A percentile compares a stretch with the other conserved stretches of the same genome.
phyloP scores from a whole-genome alignment of 345 rosid genomes.

The Noccaea caerulescens region DNA sequence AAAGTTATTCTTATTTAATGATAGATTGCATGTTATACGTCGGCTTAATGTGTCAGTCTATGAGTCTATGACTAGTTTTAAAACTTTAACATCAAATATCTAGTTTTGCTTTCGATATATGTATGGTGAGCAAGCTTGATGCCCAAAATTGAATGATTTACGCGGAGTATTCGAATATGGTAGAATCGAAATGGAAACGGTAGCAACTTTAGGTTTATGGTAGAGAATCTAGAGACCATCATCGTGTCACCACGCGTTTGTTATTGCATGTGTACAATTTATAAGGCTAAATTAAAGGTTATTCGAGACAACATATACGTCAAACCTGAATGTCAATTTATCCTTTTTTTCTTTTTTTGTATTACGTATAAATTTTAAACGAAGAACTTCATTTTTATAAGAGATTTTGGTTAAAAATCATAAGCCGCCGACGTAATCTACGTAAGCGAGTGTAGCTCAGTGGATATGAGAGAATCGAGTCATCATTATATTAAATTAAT shows the following conservation, averaged over 20 bases:
- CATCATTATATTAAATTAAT: accelerated
- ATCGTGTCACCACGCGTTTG: neutral
- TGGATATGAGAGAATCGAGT: neutral
- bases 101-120: no score
- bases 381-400: neutral
- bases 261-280: neutral
- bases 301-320: conserved; percentile 10
- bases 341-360: neutral
- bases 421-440: neutral
- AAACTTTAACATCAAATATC: no score
- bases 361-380: neutral
- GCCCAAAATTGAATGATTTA: neutral
- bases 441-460: no score
- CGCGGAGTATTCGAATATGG: neutral
- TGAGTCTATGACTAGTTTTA: neutral
- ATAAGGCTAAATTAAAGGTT: neutral
- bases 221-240: neutral
- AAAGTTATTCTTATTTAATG: conserved; percentile 8
- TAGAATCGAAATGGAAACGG: neutral
- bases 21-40: conserved; percentile 1
- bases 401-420: neutral
- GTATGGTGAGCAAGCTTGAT: neutral
- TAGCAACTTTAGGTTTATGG: neutral
- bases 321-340: conserved; percentile 1
- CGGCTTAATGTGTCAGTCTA: neutral